Evolutionary conservation across 2,329 filamentous ascomycete genomes (phyloP), one percentile per base, ranked within the genome.

Genomic region (Diaporthe sp.): DNA sequence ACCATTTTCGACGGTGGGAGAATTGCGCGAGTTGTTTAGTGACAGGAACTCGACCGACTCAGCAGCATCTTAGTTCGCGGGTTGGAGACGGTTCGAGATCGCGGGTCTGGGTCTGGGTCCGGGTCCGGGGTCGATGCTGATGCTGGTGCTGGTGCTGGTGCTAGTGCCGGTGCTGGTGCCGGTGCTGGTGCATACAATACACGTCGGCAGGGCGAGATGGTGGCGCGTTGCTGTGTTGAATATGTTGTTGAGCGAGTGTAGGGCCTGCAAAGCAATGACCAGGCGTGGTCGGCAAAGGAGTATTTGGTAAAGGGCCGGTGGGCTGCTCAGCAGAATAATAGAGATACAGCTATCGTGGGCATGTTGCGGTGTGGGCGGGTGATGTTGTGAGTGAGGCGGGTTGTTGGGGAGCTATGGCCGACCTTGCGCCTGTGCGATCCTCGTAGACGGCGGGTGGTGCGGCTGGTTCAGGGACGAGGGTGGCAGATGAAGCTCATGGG

Each of bases 1-100:
- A 86, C 86, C 89, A 91, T 92, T 66, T 66, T 75, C 83, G 80
- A 37, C 65, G 63, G 66, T 59, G 63, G 72, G 35, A 74, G 71
- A 75, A 50, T 55, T 50, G 35, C 39, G 61, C 51, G 27, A 53
- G 53, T 73, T 56, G 55, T 76, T 61, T 61, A 69, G 37, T 73
- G 47, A 63, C 69, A 70, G 73, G 17, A 53, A n/a, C 12, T 69
- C 55, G 42, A 63, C 37, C 68, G 68, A 71, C 70, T 69, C 72
- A 66, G 72, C 66, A 73, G 73, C 73, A 75, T 76, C 51, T 73
- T 75, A 71, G 39, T 68, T 58, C 25, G 61, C 17, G 53, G 51
- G 30, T 27, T 32, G 47, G 50, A 37, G 25, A 65, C 37, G 22
- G 59, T 61, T n/a, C 42, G 47, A 39, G 35, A 25, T 37, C 32